Base-by-base conservation (phyloP, 2,329 filamentous ascomycete species). In the Daldinia eschscholtzii region DNA sequence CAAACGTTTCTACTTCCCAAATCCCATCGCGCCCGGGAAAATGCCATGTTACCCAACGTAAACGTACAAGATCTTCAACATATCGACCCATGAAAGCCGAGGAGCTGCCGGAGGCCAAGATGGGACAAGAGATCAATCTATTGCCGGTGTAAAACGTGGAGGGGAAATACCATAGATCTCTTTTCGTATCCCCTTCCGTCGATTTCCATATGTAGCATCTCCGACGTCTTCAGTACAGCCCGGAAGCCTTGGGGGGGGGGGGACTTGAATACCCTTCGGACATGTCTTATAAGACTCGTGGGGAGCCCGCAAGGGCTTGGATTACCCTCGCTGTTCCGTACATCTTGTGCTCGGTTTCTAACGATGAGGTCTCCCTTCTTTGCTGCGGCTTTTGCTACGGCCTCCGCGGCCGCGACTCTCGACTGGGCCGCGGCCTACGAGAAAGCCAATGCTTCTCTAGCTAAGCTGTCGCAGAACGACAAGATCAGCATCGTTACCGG, bases 401-500 rank as follows among this genome's bases (percentile, higher is more conserved):
- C 64, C 30, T 68, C 74, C 10, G 61, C 63, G 13, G 70, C 70
- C 13, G 70, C 68, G 2, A 55, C 60, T 6, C 48, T 74, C 42
- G 73, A 74, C 57, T 96, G 93, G 93, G 83, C 83, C 26, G 84
- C 89, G 10, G 91, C 91, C 62, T 93, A 94, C 77, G 79, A 82
- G 52, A 92, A 92, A 77, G 93, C 93, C 0, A 86, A 88, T 13
- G 81, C 85, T 4, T 80, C 94, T 68, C 87, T 97, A 3, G 83
- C 84, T 37, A 87, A 88, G 76, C 90, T 97, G 83, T 91, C 88
- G 10, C 83, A 93, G 52, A 82, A 87, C 2, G 92, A 96, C 78
- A 97, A 96, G 80, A 87, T 95, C 75, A 92, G 91, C 75, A 85
- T 96, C 66, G 93, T 92, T 3, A 92, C 91, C 0, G 93, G 93